These are phyloP conservation scores for Phytophthora pini DNA, from an alignment of 352 stramenopile species.

Conservation along the genomic window DNA sequence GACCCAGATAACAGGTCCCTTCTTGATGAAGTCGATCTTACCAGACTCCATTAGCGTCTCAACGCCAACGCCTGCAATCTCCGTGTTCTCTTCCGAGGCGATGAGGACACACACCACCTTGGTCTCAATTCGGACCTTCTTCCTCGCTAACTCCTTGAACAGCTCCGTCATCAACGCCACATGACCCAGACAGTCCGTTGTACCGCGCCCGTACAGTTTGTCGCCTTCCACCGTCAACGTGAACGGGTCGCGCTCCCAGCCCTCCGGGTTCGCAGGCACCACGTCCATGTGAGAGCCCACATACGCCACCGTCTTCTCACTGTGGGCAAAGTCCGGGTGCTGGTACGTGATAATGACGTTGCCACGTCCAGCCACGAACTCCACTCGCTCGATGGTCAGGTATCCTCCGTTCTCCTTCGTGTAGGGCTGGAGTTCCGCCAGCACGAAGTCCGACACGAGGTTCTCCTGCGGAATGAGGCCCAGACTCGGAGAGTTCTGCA, in stretches of 20 bases:
- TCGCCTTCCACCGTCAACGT: constrained; percentile 88
- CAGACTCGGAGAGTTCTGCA: constrained; percentile 46
- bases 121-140: constrained; percentile 61
- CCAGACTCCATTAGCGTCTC: constrained; percentile 86
- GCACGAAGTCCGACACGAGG: constrained; percentile 86
- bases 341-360: constrained; percentile 93
- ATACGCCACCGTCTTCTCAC: constrained; percentile 82
- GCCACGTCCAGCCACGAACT: constrained; percentile 81
- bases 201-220: constrained; percentile 91
- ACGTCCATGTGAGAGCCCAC: constrained; percentile 93
- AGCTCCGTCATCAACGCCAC: constrained; percentile 90
- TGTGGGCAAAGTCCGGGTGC: constrained; percentile 51
- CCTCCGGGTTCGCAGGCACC: constrained; percentile 90
- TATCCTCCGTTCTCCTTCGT: constrained; percentile 78
- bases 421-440: constrained; percentile 80
- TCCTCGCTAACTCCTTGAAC: constrained; percentile 77
- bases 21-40: constrained; percentile 93
- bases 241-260: constrained; percentile 90
- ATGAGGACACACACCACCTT: constrained; percentile 91
- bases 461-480: constrained; percentile 63
- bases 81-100: constrained; percentile 83
- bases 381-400: constrained; percentile 73
- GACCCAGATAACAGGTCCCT: constrained; percentile 91
- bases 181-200: constrained; percentile 92
- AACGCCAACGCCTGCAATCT: constrained; percentile 83